Evolutionary conservation across 2,329 filamentous ascomycete genomes (phyloP).

Genomic region (Sclerotinia minor): DNA sequence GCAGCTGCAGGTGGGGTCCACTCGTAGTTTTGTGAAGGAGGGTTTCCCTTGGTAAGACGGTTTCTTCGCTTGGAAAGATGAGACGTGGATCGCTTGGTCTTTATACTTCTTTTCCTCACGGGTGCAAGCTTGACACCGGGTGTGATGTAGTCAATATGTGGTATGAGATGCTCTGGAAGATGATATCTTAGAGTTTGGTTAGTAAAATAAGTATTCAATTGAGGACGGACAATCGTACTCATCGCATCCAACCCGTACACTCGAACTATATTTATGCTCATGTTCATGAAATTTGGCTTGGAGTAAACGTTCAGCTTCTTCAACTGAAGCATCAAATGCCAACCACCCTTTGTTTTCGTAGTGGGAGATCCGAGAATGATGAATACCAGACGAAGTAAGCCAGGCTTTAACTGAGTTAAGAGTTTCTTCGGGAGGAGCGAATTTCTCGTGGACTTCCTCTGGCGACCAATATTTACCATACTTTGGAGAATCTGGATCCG

Average conservation of each 20-base stretch:
- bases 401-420: slow-evolving; percentile 41
- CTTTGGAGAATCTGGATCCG: slow-evolving; percentile 33
- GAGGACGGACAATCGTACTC: slow-evolving; percentile 31
- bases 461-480: slow-evolving; percentile 31
- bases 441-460: slow-evolving; percentile 33
- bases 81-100: slow-evolving; percentile 25
- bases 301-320: slow-evolving; percentile 42
- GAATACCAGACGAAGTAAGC: slow-evolving; percentile 42
- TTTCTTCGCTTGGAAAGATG: slow-evolving; percentile 16
- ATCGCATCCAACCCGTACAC: slow-evolving; percentile 42
- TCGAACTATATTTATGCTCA: slow-evolving; percentile 37
- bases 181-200: slow-evolving; percentile 41
- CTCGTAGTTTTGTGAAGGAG: not conserved
- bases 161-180: slow-evolving; percentile 45
- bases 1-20: slow-evolving; percentile 16
- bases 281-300: slow-evolving; percentile 43
- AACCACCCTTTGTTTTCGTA: slow-evolving; percentile 43
- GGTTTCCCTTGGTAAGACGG: slow-evolving; percentile 1
- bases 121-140: slow-evolving; percentile 45
- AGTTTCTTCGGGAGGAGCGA: slow-evolving; percentile 40
- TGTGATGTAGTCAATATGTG: slow-evolving; percentile 51
- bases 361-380: slow-evolving; percentile 39
- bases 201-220: not conserved
- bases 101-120: slow-evolving; percentile 28
- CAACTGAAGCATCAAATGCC: slow-evolving; percentile 42